Percentiles rank a stretch among this genome's conserved stretches.
These are phyloP conservation scores for Calonectria honghensis DNA, from an alignment of 2,329 filamentous ascomycete genomes.

Conservation along the genomic window DNA sequence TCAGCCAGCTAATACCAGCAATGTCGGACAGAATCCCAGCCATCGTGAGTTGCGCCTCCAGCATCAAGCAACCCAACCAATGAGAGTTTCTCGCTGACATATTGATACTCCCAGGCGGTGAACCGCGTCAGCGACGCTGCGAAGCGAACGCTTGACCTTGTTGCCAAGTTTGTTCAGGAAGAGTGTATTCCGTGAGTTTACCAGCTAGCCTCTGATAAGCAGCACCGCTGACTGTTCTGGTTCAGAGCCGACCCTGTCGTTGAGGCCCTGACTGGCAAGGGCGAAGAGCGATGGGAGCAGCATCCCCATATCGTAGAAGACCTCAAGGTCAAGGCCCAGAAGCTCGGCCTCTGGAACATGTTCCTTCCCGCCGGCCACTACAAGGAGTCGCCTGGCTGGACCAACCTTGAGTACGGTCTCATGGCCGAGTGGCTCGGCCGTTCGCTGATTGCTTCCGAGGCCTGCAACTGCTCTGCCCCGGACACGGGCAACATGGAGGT, in stretches of 20 bases:
- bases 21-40: slow-evolving; percentile 60
- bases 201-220: not conserved
- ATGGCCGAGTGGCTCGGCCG: slow-evolving; percentile 98
- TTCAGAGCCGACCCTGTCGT: slow-evolving; percentile 85
- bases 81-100: not conserved
- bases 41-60: slow-evolving; percentile 53
- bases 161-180: slow-evolving; percentile 97
- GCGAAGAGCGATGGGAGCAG: slow-evolving; percentile 84
- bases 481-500: slow-evolving; percentile 99
- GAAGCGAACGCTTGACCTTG: slow-evolving; percentile 87
- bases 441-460: slow-evolving; percentile 87
- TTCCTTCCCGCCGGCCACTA: slow-evolving; percentile 97
- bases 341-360: slow-evolving; percentile 97
- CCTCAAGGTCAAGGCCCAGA: slow-evolving; percentile 87
- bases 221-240: slow-evolving; percentile 32
- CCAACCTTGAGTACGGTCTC: slow-evolving; percentile 96
- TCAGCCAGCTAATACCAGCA: slow-evolving; percentile 30
- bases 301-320: slow-evolving; percentile 91
- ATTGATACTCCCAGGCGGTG: slow-evolving; percentile 60
- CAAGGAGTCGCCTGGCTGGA: slow-evolving; percentile 94
- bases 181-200: slow-evolving; percentile 85
- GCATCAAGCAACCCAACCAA: not conserved
- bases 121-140: slow-evolving; percentile 87
- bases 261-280: slow-evolving; percentile 85
- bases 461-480: slow-evolving; percentile 91